phyloP scores from a whole-genome alignment of 2,329 filamentous ascomycete genomes.

The Sporothrix phasma region DNA sequence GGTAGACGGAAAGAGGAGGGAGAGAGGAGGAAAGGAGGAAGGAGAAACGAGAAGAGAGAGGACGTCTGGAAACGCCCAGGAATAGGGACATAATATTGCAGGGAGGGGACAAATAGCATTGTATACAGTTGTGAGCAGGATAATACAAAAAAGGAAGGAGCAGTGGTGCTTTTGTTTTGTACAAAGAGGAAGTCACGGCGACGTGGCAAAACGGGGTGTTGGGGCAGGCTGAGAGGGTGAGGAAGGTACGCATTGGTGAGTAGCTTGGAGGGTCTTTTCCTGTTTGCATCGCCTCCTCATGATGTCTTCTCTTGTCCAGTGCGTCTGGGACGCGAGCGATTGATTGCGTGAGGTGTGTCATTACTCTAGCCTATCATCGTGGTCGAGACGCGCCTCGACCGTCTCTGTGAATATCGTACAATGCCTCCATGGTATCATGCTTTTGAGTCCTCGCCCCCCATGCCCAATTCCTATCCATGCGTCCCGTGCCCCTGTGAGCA shows the following conservation, averaged over 20 bases:
- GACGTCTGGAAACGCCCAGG: background rate
- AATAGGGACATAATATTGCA: background rate
- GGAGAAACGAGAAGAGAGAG: background rate
- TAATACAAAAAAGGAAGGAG: background rate
- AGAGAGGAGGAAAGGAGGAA: background rate
- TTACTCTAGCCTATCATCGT: background rate
- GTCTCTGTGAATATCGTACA: slow-evolving; percentile 1
- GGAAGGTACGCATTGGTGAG: background rate
- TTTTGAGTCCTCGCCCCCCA: background rate
- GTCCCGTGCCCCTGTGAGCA: too few species aligned
- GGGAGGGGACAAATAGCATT: background rate
- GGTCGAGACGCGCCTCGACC: background rate
- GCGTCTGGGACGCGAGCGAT: background rate
- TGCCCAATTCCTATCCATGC: background rate
- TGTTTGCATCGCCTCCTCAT: background rate
- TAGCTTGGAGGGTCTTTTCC: background rate
- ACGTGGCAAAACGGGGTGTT: background rate
- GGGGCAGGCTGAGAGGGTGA: background rate
- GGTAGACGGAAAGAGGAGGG: background rate
- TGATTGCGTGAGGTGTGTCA: background rate
- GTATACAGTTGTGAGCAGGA: background rate
- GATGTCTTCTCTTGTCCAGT: background rate
- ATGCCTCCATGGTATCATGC: slow-evolving; percentile 1
- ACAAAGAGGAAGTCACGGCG: background rate
- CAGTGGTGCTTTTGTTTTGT: background rate